Percentiles rank a stretch among this genome's conserved stretches.
These are phyloP conservation scores for Amanita inopinata DNA, from an alignment of 768 basidiomycete species.

Conservation along the genomic window DNA sequence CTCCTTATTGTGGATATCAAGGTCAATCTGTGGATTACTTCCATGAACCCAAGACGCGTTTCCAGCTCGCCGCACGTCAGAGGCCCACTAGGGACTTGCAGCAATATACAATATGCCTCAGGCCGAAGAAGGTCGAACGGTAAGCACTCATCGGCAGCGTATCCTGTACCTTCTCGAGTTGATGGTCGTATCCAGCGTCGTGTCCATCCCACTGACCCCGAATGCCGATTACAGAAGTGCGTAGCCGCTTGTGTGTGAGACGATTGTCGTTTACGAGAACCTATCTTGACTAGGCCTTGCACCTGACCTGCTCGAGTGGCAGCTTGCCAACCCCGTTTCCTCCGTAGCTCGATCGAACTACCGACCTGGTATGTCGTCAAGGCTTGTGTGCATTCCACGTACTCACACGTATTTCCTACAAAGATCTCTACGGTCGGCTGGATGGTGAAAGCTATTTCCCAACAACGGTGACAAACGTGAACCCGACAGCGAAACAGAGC, in stretches of 20 bases:
- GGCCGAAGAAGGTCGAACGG: constrained; percentile 48
- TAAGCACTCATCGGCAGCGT: constrained; percentile 17
- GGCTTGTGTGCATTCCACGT: background rate
- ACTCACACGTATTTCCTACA: background rate
- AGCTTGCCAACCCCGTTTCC: constrained; percentile 48
- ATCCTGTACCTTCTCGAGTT: too few species aligned
- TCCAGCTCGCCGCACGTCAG: constrained; percentile 38
- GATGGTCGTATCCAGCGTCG: constrained; percentile 30
- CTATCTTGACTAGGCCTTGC: constrained; percentile 27
- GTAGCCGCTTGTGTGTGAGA: constrained; percentile 9
- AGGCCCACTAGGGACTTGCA: constrained; percentile 44
- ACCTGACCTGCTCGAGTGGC: constrained; percentile 46
- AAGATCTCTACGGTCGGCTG: constrained; percentile 48
- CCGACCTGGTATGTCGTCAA: constrained; percentile 30
- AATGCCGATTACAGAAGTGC: constrained; percentile 61
- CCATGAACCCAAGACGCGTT: constrained; percentile 27
- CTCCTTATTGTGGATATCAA: constrained; percentile 26
- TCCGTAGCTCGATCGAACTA: constrained; percentile 44
- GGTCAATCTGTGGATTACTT: constrained; percentile 22
- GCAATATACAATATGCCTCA: constrained; percentile 53
- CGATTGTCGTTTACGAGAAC: constrained; percentile 5
- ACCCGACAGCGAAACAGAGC: constrained; percentile 71
- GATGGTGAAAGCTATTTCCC: constrained; percentile 47
- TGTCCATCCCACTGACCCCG: constrained; percentile 45
- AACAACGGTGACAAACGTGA: constrained; percentile 72